phyloP scores from a whole-genome alignment of 495 filamentous ascomycete genomes.

The Parachaetomium inaequale region DNA sequence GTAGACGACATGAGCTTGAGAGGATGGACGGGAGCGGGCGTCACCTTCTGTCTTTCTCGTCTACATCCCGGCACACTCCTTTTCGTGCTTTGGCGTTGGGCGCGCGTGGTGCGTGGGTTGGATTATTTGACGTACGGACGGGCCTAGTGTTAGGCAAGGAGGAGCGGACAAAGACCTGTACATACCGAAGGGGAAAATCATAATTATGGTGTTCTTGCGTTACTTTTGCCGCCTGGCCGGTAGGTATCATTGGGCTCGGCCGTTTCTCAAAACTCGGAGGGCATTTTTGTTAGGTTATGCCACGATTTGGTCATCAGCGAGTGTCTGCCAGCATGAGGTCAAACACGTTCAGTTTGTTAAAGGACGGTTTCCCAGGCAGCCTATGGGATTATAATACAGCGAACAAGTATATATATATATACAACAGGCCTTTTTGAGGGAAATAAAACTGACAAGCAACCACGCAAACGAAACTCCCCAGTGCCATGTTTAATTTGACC shows the following conservation, averaged over 20 bases:
- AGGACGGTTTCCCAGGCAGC: background rate
- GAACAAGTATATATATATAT: background rate
- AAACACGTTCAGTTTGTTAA: too few species aligned
- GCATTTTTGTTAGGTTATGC: background rate
- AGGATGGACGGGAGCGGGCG: background rate
- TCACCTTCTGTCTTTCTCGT: background rate
- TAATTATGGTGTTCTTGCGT: conserved; percentile 1
- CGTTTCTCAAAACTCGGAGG: too few species aligned
- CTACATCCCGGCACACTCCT: background rate
- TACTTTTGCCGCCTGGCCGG: background rate
- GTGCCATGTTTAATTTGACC: background rate
- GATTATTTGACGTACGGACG: background rate
- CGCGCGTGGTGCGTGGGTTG: background rate
- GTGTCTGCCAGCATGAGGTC: too few species aligned
- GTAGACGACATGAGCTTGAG: background rate
- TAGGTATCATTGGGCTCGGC: too few species aligned
- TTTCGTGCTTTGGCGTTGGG: conserved; percentile 1
- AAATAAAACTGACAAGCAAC: background rate
- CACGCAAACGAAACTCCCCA: background rate
- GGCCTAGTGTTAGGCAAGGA: background rate
- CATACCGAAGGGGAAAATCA: conserved; percentile 6
- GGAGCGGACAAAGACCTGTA: background rate
- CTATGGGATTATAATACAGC: background rate
- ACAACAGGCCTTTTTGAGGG: background rate
- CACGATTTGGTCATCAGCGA: background rate